Conservation (phyloP, 2,329 filamentous ascomycete species). For the Sarocladium kiliense region DNA sequence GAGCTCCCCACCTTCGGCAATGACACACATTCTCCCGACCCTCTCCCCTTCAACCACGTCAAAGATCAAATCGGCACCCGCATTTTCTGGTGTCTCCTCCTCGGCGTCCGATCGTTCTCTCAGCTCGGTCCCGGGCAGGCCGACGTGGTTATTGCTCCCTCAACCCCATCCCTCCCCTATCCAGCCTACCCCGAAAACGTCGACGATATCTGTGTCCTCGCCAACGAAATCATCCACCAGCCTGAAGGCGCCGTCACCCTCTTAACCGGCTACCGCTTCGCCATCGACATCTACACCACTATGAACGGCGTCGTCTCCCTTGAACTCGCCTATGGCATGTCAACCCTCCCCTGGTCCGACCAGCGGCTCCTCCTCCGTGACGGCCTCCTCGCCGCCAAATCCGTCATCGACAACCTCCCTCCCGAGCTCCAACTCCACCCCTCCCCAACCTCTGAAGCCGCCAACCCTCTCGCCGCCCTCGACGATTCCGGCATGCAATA, state of each 20-base stretch:
- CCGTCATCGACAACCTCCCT: constrained; percentile 62
- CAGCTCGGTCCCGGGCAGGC: constrained; percentile 63
- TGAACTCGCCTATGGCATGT: constrained; percentile 76
- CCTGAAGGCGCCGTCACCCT: constrained; percentile 63
- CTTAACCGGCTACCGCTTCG: constrained; percentile 76
- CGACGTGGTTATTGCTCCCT: constrained; percentile 70
- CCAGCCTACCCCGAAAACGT: constrained; percentile 76
- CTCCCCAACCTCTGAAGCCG: constrained; percentile 30
- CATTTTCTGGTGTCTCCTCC: constrained; percentile 80
- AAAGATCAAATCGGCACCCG: constrained; percentile 69
- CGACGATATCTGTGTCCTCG: constrained; percentile 76
- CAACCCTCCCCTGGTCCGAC: constrained; percentile 70
- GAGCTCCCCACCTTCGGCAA: constrained; percentile 35
- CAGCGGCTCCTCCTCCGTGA: constrained; percentile 70
- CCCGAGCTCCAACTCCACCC: constrained; percentile 55
- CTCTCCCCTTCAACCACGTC: constrained; percentile 58
- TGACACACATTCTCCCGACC: constrained; percentile 31
- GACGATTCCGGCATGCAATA: constrained; percentile 46
- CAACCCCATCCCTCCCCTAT: constrained; percentile 69
- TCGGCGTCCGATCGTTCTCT: constrained; percentile 70
- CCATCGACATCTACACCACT: constrained; percentile 71
- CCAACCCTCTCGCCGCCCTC: constrained; percentile 31
- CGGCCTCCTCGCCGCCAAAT: constrained; percentile 65
- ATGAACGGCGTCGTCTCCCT: constrained; percentile 76
- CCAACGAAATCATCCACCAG: constrained; percentile 65